Evolutionary conservation across 2,329 filamentous ascomycete genomes (phyloP), one percentile per base, ranked within the genome.

Genomic region (Aspergillus sp.): DNA sequence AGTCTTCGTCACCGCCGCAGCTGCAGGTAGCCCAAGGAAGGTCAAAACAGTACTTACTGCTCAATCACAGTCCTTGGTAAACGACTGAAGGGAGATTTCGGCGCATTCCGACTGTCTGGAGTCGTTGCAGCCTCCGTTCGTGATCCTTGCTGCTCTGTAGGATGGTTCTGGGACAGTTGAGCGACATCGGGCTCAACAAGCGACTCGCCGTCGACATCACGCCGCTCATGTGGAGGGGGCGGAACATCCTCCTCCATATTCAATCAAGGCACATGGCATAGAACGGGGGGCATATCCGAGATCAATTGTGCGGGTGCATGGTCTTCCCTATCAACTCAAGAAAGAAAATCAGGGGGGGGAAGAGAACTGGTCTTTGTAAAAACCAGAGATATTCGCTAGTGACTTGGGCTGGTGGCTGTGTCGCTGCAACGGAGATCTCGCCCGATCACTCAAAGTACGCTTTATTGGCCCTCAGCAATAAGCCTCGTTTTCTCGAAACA

Each of bases 21-120:
- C 48, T 42, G 24, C 34, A 42, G 47, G 33, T 46, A 40, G 27
- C 17, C 20, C 6, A 27, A 49, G 51, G 27, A 55, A 60, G 39
- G 44, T 27, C 44, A 47, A 54, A 22, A 8, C 41, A 44, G 42
- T 39, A 70, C 69, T 64, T 64, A 71, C 69, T 63, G 64, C 57
- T 69, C 65, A 55, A 71, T 70, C 20, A 71, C 64, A 27, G 64
- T 63, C 52, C 61, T 56, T 52, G 69, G 68, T 56, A 71, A 59
- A 54, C 64, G 65, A 53, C 52, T 52, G 57, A 71, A 71, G 9
- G 61, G 57, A 17, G 15, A 45, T 30, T 30, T 37, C 34, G 59
- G 51, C 27, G 39, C 42, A 42, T 44, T 47, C 56, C 56, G 57
- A 52, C 59, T 44, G 46, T 13, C 49, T 53, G 55, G 17, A 46